These are phyloP conservation scores for Bothriochloa decipiens DNA, from an alignment of 176 grass and related monocot genomes.

Conservation along the genomic window DNA sequence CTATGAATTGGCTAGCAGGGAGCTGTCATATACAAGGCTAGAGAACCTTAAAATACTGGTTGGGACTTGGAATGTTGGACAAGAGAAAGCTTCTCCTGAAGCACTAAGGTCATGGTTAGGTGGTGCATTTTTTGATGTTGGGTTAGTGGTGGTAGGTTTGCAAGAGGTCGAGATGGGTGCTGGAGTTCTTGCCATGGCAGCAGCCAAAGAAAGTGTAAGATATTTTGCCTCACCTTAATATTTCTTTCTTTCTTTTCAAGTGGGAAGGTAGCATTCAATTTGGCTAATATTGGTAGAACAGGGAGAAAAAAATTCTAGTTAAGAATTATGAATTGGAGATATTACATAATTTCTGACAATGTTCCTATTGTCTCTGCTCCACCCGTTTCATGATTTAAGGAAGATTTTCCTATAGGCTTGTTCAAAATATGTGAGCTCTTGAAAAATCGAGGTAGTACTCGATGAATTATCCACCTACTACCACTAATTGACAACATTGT, in stretches of 20 bases:
- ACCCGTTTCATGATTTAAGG: neutral
- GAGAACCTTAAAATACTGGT: conserved; percentile 85
- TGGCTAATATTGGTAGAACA: neutral
- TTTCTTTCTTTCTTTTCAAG: conserved; percentile 26
- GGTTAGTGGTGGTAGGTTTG: conserved; percentile 84
- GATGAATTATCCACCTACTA: neutral
- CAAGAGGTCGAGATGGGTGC: conserved; percentile 99
- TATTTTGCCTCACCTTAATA: conserved; percentile 32
- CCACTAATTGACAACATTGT: neutral
- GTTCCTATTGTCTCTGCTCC: neutral
- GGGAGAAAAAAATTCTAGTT: neutral
- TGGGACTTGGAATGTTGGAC: conserved; percentile 94
- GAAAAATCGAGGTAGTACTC: neutral
- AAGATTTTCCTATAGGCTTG: neutral
- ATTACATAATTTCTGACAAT: conserved; percentile 6
- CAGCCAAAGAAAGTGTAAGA: conserved; percentile 98
- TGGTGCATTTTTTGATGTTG: conserved; percentile 66
- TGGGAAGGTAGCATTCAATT: conserved; percentile 25
- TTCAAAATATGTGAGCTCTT: conserved; percentile 19
- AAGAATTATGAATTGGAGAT: conserved; percentile 20
- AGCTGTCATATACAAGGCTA: conserved; percentile 70
- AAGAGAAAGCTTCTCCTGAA: conserved; percentile 78
- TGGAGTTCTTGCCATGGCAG: conserved; percentile 96
- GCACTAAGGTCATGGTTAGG: conserved; percentile 82
- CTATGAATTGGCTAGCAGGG: conserved; percentile 63